Evolutionary conservation across 208 protist genomes (phyloP), one percentile per base, ranked within the genome.

Genomic region (Leishmania mexicana): DNA sequence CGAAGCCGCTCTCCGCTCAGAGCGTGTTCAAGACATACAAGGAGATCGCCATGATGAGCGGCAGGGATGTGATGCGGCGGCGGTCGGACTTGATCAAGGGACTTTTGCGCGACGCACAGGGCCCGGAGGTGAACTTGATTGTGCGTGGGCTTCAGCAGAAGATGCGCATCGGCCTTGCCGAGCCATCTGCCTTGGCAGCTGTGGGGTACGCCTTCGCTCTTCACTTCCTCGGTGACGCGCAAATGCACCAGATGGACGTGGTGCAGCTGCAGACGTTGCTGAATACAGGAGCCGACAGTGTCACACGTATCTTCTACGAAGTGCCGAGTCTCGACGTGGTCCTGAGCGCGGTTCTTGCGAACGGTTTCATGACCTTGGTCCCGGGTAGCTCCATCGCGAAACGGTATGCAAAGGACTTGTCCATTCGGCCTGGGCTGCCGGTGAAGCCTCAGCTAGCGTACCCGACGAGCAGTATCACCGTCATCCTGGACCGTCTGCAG

Each of bases 381-480:
- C 89, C 93, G 1, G 89, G 87, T 31, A 91, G 87, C 75, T 67
- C 79, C 19, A 86, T 91, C 15, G 85, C 87, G 47, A 71, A 35
- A 60, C 72, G 57, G 68, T 86, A 95, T 76, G 83, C 81, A 10
- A 80, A 64, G 31, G 88, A 91, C 17, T 79, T 98, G 17, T 94
- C 89, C 38, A 95, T 98, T 83, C 90, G 92, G 3, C 95, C 95
- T 2, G 93, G 98, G 71, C 87, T 99, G 49, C 99, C 99, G 1
- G 96, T 99, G n/a, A 98, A 99, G 75, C 99, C 99, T 54, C 99
- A 99, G 98, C 92, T 99, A 24, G 99, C 99, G 2, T 97, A 99
- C 75, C 99, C 99, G 10, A 99, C 99, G 21, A 99, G 96, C 76
- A 96, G 97, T 67, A 92, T 99, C 70, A 90, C 70, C 57, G 94